A percentile compares a stretch with the other conserved stretches of the same genome.
These are phyloP conservation scores for Hypericum androsaemum DNA, from an alignment of 345 rosid genomes.

Conservation along the genomic window DNA sequence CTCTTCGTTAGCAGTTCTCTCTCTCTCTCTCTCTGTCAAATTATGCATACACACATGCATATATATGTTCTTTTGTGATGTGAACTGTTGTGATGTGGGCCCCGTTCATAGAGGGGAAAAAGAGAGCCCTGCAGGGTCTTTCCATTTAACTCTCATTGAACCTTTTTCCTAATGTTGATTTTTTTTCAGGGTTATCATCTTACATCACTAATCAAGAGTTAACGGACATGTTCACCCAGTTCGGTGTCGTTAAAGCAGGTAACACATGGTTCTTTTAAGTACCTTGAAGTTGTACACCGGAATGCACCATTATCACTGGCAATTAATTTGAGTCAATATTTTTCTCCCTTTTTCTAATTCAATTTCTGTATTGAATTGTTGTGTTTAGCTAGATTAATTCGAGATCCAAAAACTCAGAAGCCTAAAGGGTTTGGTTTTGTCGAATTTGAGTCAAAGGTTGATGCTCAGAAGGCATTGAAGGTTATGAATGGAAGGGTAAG, in stretches of 20 bases:
- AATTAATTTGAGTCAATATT: neutral
- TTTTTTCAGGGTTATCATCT: slow-evolving; percentile 26
- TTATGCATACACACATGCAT: neutral
- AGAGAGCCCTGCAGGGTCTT: too few relatives aligned
- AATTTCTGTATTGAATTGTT: neutral
- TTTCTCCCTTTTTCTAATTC: neutral
- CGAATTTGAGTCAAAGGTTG: slow-evolving; percentile 40
- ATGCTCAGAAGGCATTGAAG: slow-evolving; percentile 52
- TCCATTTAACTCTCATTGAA: too few relatives aligned
- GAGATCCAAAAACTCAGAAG: slow-evolving; percentile 41
- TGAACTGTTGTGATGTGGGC: neutral
- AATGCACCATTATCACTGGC: neutral
- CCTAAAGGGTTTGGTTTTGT: slow-evolving; percentile 73
- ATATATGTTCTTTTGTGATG: neutral
- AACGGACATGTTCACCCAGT: slow-evolving; percentile 27
- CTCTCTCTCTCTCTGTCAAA: slow-evolving; percentile 10
- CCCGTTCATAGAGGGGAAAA: too few relatives aligned
- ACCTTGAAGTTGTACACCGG: neutral
- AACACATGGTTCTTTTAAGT: neutral
- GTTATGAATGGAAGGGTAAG: slow-evolving; percentile 55
- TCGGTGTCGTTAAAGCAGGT: slow-evolving; percentile 36
- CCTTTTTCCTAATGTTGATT: neutral
- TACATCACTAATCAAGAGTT: slow-evolving; percentile 27
- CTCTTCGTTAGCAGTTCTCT: slow-evolving; percentile 47
- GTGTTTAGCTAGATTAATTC: slow-evolving; percentile 36